These are phyloP conservation scores for Quercus mongolica DNA, from an alignment of 306 rosid genomes.

Conservation along the genomic window DNA sequence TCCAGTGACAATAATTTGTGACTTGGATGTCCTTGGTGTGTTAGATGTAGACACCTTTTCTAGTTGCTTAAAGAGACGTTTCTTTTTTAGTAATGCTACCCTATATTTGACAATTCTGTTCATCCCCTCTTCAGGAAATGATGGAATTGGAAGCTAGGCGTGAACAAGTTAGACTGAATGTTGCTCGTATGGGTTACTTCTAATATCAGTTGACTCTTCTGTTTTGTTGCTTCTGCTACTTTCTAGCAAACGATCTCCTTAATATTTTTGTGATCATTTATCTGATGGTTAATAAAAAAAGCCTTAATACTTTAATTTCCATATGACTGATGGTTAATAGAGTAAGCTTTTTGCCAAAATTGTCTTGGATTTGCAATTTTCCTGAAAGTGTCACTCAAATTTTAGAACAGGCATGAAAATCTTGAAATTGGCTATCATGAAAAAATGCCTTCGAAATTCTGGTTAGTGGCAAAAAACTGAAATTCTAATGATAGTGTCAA, in stretches of 20 bases:
- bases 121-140: constrained; percentile 59
- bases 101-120: constrained; percentile 17
- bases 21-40: background rate
- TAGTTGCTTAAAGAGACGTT: background rate
- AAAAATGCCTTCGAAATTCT: too few relatives aligned
- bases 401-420: background rate
- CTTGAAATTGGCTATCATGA: background rate
- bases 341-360: background rate
- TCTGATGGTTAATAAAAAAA: constrained; percentile 12
- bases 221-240: constrained; percentile 17
- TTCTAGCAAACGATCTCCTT: constrained; percentile 1
- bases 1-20: background rate
- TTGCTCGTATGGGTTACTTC: constrained; percentile 66
- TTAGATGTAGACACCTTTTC: background rate
- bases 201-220: constrained; percentile 8
- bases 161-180: constrained; percentile 73
- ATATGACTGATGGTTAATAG: background rate
- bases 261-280: background rate
- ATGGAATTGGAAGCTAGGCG: constrained; percentile 81
- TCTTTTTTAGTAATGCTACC: background rate
- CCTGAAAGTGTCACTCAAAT: background rate
- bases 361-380: background rate
- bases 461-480: too few relatives aligned
- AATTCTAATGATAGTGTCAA: too few relatives aligned
- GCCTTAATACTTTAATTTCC: background rate